Conservation (phyloP, 2,329 filamentous ascomycete species). For the Tolypocladium capitatum region DNA sequence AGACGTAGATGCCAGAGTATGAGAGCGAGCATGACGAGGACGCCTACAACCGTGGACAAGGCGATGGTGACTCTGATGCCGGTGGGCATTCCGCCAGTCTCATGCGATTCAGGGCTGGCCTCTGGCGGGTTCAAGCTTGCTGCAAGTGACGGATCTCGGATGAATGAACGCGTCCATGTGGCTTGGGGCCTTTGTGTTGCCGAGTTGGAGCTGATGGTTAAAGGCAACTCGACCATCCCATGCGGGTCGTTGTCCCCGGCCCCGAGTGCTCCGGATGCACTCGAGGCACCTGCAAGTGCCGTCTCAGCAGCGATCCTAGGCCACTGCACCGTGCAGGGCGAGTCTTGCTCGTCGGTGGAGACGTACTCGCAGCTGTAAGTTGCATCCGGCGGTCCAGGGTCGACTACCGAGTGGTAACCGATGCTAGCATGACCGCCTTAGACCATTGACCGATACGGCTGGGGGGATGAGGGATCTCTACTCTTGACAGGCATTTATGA, state of each 20-base stretch:
- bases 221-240: not conserved
- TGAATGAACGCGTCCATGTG: conserved; percentile 4
- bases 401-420: conserved; percentile 11
- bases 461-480: conserved; percentile 15
- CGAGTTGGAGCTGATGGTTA: not conserved
- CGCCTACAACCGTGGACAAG: conserved; percentile 25
- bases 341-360: not conserved
- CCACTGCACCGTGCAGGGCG: not conserved
- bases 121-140: conserved; percentile 3
- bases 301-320: not conserved
- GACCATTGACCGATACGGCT: not conserved
- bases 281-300: not conserved
- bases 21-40: conserved; percentile 23
- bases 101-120: not conserved
- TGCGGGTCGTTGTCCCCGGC: not conserved
- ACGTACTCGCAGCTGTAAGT: conserved; percentile 9
- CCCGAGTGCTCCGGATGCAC: not conserved
- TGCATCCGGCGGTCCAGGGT: conserved; percentile 10
- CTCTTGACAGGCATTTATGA: conserved; percentile 39
- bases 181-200: not conserved
- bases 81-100: conserved; percentile 15
- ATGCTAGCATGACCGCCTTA: conserved; percentile 9
- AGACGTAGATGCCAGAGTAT: conserved; percentile 20
- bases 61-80: conserved; percentile 32
- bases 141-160: conserved; percentile 8